These are phyloP conservation scores for Dendrostoma leiphaemia DNA, from an alignment of 2,329 filamentous ascomycete species.

Conservation along the genomic window DNA sequence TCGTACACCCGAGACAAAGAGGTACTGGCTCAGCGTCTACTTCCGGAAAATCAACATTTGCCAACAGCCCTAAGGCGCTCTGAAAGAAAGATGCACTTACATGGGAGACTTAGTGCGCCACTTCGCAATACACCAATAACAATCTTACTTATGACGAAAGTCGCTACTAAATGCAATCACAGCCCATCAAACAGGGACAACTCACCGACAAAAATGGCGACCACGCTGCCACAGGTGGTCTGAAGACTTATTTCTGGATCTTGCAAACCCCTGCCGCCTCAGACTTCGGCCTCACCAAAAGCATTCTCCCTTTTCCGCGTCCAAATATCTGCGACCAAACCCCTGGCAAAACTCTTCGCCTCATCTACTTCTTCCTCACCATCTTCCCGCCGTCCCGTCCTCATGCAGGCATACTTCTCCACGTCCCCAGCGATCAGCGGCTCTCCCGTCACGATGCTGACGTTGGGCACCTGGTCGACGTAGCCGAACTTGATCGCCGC, in stretches of 20 bases:
- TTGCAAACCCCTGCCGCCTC: background rate
- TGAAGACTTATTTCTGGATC: background rate
- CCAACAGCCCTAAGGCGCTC: too few relatives aligned
- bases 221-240: too few relatives aligned
- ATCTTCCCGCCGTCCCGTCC: background rate
- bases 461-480: slow-evolving; percentile 6
- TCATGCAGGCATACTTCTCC: background rate
- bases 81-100: too few relatives aligned
- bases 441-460: background rate
- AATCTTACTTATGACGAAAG: too few relatives aligned
- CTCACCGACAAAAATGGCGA: too few relatives aligned
- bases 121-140: too few relatives aligned
- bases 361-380: background rate
- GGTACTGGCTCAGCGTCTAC: too few relatives aligned
- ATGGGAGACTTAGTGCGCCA: too few relatives aligned
- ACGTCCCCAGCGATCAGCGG: background rate
- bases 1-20: background rate
- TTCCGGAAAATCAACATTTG: background rate
- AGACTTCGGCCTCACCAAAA: background rate
- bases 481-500: slow-evolving; percentile 3
- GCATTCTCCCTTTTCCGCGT: background rate
- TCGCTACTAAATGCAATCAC: too few relatives aligned
- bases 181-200: too few relatives aligned
- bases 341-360: background rate
- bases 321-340: background rate